A percentile compares a stretch with the other conserved stretches of the same genome.
These are phyloP conservation scores for Cyclotella atomus DNA, from an alignment of 108 stramenopile species.

Conservation along the genomic window DNA sequence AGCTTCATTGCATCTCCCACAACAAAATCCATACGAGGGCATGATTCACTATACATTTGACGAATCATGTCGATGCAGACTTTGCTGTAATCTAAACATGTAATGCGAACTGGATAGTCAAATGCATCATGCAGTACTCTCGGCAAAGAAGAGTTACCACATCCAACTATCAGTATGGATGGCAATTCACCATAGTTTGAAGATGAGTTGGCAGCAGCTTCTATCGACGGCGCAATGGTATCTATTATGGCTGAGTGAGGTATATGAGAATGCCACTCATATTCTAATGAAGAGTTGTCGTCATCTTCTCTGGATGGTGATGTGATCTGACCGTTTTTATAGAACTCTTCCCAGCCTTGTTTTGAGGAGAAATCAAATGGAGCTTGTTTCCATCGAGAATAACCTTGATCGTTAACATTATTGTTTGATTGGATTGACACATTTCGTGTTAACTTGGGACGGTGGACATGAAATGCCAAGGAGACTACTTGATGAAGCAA, in stretches of 20 bases:
- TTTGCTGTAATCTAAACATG: slow-evolving; percentile 68
- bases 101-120: slow-evolving; percentile 25
- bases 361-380: slow-evolving; percentile 72
- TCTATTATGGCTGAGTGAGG: slow-evolving; percentile 54
- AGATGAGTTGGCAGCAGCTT: background rate
- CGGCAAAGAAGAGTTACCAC: slow-evolving; percentile 70
- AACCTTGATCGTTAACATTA: background rate
- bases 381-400: slow-evolving; percentile 25
- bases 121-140: slow-evolving; percentile 51
- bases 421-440: background rate
- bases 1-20: slow-evolving; percentile 72
- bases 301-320: background rate
- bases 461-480: background rate
- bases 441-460: background rate
- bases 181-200: background rate
- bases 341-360: slow-evolving; percentile 71
- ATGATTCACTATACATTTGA: slow-evolving; percentile 22
- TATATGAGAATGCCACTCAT: slow-evolving; percentile 81
- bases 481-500: background rate
- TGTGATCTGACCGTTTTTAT: slow-evolving; percentile 33
- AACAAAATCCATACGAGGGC: slow-evolving; percentile 56
- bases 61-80: slow-evolving; percentile 64
- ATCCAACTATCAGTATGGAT: slow-evolving; percentile 63
- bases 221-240: slow-evolving; percentile 38
- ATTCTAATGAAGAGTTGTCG: slow-evolving; percentile 15